Conservation (phyloP, 768 basidiomycete species). For the Scleroderma bovista region DNA sequence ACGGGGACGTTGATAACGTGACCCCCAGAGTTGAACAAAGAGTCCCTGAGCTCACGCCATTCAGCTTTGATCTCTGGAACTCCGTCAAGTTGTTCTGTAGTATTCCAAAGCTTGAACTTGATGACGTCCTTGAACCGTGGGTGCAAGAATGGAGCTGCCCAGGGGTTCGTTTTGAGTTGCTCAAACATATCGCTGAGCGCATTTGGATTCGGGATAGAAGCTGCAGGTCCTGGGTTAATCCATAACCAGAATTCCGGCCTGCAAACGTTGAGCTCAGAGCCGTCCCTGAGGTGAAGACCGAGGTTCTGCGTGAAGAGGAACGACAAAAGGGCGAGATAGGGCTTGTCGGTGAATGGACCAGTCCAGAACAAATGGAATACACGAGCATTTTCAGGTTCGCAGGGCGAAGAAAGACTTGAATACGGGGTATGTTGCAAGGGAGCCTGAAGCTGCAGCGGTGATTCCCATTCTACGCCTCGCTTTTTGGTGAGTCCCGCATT, state of each 20-base stretch:
- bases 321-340: constrained; percentile 89
- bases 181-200: constrained; percentile 81
- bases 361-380: constrained; percentile 99
- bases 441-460: constrained; percentile 38
- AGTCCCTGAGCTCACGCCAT: constrained; percentile 71
- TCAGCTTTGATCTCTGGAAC: constrained; percentile 85
- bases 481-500: constrained; percentile 54
- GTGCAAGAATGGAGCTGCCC: constrained; percentile 94
- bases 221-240: constrained; percentile 98
- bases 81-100: constrained; percentile 92
- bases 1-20: constrained; percentile 62
- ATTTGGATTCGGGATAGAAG: constrained; percentile 77
- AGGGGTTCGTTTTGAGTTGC: constrained; percentile 77
- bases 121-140: constrained; percentile 87
- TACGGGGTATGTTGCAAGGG: constrained; percentile 52
- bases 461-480: constrained; percentile 59
- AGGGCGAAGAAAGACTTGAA: constrained; percentile 53
- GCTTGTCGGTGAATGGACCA: constrained; percentile 97
- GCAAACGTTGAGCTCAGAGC: constrained; percentile 44
- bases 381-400: constrained; percentile 80
- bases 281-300: constrained; percentile 64
- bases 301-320: constrained; percentile 96
- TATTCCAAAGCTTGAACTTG: constrained; percentile 97
- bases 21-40: constrained; percentile 86
- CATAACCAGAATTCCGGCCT: constrained; percentile 95